Conservation (phyloP, 2,329 filamentous ascomycete species). For the Myriangium duriaei region DNA sequence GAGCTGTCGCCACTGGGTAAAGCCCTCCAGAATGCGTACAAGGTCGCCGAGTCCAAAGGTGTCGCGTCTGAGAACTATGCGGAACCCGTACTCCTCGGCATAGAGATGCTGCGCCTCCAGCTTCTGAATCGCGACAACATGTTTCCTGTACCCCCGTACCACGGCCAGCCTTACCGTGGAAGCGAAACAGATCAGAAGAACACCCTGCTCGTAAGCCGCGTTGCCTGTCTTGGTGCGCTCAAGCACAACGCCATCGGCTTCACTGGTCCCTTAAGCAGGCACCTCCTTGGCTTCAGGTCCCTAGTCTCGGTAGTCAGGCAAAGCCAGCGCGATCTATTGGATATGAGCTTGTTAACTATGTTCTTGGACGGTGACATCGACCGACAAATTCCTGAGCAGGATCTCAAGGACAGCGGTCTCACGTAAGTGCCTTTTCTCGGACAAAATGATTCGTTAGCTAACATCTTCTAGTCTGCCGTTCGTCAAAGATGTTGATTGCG, state of each 20-base stretch:
- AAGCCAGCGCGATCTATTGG: constrained; percentile 68
- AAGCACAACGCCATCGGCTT: constrained; percentile 79
- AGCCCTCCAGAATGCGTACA: constrained; percentile 51
- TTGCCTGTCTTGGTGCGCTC: constrained; percentile 70
- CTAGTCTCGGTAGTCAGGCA: constrained; percentile 68
- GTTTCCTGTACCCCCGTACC: constrained; percentile 38
- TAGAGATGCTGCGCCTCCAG: constrained; percentile 71
- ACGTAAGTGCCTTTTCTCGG: constrained; percentile 42
- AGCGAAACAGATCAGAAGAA: constrained; percentile 58
- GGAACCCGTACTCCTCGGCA: constrained; percentile 68
- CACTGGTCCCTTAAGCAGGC: constrained; percentile 84
- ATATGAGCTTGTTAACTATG: constrained; percentile 68
- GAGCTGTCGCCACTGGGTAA: constrained; percentile 74
- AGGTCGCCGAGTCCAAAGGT: constrained; percentile 13
- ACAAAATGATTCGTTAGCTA: constrained; percentile 14
- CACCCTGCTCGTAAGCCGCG: constrained; percentile 72
- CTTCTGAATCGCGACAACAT: constrained; percentile 61
- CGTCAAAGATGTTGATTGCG: constrained; percentile 56
- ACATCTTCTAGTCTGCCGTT: constrained; percentile 43
- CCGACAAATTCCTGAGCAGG: constrained; percentile 41
- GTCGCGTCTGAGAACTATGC: constrained; percentile 41
- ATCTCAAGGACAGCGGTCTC: constrained; percentile 53
- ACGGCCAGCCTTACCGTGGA: constrained; percentile 48
- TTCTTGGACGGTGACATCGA: constrained; percentile 70
- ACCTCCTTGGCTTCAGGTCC: constrained; percentile 75